These are phyloP conservation scores for Neonectria magnoliae DNA, from an alignment of 2,329 filamentous ascomycete genomes.

Conservation along the genomic window DNA sequence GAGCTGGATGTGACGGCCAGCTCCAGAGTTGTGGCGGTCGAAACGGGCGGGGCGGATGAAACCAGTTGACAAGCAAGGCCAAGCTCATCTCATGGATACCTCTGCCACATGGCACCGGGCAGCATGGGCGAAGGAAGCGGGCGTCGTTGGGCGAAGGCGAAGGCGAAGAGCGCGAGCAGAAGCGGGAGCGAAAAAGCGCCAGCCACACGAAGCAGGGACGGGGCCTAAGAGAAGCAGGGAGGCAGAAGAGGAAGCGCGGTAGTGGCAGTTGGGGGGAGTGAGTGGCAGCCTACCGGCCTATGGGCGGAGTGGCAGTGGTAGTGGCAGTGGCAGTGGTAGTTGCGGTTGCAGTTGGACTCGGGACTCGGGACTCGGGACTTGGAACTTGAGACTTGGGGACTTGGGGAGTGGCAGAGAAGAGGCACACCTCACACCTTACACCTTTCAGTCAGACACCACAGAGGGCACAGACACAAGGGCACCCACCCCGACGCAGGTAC, in stretches of 20 bases:
- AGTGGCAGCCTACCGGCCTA: background rate
- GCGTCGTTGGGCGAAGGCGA: slow-evolving; percentile 44
- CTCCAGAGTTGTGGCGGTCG: slow-evolving; percentile 52
- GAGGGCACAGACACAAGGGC: slow-evolving; percentile 23
- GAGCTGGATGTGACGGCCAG: slow-evolving; percentile 61
- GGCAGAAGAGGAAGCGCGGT: background rate
- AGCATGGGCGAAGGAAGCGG: slow-evolving; percentile 30
- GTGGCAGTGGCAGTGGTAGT: slow-evolving; percentile 16
- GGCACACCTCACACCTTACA: slow-evolving; percentile 21
- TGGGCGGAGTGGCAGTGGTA: background rate
- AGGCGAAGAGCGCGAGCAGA: slow-evolving; percentile 38
- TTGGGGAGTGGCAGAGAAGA: slow-evolving; percentile 15
- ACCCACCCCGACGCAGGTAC: slow-evolving; percentile 26
- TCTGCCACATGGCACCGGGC: slow-evolving; percentile 44
- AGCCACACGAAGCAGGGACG: slow-evolving; percentile 2
- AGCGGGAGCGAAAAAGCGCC: slow-evolving; percentile 2
- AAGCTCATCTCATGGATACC: slow-evolving; percentile 56
- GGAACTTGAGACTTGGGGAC: no score
- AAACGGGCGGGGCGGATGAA: slow-evolving; percentile 54
- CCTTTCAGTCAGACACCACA: slow-evolving; percentile 10
- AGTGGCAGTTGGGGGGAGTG: background rate
- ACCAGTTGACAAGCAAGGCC: slow-evolving; percentile 54
- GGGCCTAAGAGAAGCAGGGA: background rate
- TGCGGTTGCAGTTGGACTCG: slow-evolving; percentile 12
- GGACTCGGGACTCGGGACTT: no score